phyloP scores from a whole-genome alignment of 2,329 filamentous ascomycete species.

The Fusarium bulbicola region DNA sequence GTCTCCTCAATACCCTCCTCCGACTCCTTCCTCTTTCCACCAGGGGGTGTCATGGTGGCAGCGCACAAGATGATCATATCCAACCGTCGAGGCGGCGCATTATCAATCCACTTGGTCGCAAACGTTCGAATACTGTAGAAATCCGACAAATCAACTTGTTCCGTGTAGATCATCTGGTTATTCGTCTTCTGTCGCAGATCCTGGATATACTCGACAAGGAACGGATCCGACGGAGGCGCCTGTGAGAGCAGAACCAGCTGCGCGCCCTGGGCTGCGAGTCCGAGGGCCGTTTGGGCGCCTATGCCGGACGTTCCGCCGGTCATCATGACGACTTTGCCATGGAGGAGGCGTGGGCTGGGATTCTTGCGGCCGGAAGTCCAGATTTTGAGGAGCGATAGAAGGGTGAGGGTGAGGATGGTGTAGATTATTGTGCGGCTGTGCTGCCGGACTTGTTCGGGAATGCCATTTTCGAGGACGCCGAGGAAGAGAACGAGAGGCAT shows the following conservation, averaged over 20 bases:
- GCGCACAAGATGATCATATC: conserved; percentile 93
- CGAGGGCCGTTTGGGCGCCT: conserved; percentile 77
- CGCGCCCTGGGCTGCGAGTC: conserved; percentile 82
- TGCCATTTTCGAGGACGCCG: conserved; percentile 57
- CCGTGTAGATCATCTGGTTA: conserved; percentile 92
- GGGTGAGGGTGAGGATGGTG: conserved; percentile 47
- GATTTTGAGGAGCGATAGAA: conserved; percentile 67
- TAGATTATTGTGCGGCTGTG: conserved; percentile 56
- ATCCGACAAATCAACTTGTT: conserved; percentile 89
- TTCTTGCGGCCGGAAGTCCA: conserved; percentile 83
- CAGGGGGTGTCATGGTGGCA: conserved; percentile 77
- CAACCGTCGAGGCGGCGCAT: conserved; percentile 84
- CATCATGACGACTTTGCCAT: conserved; percentile 92
- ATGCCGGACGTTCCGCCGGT: conserved; percentile 96
- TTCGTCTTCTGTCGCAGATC: conserved; percentile 80
- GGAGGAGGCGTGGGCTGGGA: conserved; percentile 81
- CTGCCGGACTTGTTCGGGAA: conserved; percentile 58
- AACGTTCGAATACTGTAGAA: conserved; percentile 93
- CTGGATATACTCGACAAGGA: conserved; percentile 91
- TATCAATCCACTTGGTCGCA: conserved; percentile 98
- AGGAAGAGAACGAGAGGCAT: conserved; percentile 65
- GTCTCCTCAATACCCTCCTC: conserved; percentile 85
- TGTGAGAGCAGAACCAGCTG: conserved; percentile 92
- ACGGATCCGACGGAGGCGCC: conserved; percentile 81
- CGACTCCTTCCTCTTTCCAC: conserved; percentile 68